Evolutionary conservation across 148 eudicot genomes (phyloP).

Genomic region (Fagopyrum esculentum): DNA sequence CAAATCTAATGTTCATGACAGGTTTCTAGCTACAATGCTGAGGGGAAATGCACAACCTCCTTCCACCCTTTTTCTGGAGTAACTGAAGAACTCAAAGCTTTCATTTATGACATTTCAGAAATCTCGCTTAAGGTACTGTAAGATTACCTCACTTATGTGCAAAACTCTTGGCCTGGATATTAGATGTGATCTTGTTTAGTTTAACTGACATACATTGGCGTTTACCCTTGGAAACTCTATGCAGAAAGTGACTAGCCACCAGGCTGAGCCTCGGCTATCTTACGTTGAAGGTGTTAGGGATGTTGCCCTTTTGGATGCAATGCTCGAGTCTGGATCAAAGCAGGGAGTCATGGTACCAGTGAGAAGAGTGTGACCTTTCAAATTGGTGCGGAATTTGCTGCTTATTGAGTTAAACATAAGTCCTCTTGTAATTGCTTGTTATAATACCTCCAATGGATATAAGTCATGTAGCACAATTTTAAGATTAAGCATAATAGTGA

Average conservation of each 20-base stretch:
- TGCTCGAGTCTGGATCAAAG: conserved; percentile 84
- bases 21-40: conserved; percentile 48
- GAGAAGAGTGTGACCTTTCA: conserved; percentile 32
- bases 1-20: conserved; percentile 23
- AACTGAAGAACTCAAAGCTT: conserved; percentile 77
- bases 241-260: conserved; percentile 45
- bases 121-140: conserved; percentile 39
- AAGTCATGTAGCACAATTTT: neutral
- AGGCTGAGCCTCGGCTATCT: conserved; percentile 66
- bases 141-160: neutral
- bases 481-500: neutral
- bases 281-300: conserved; percentile 82
- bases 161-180: neutral
- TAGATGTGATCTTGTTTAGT: neutral
- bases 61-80: conserved; percentile 85
- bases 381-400: conserved; percentile 7
- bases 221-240: conserved; percentile 3
- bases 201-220: neutral
- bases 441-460: neutral
- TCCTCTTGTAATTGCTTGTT: neutral
- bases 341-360: conserved; percentile 66
- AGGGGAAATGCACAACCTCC: conserved; percentile 53
- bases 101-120: conserved; percentile 66
- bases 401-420: neutral
- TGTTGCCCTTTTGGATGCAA: conserved; percentile 84